Evolutionary conservation across 495 filamentous ascomycete genomes (phyloP), one percentile per base, ranked within the genome.

Genomic region (Stereocaulon alpinum): DNA sequence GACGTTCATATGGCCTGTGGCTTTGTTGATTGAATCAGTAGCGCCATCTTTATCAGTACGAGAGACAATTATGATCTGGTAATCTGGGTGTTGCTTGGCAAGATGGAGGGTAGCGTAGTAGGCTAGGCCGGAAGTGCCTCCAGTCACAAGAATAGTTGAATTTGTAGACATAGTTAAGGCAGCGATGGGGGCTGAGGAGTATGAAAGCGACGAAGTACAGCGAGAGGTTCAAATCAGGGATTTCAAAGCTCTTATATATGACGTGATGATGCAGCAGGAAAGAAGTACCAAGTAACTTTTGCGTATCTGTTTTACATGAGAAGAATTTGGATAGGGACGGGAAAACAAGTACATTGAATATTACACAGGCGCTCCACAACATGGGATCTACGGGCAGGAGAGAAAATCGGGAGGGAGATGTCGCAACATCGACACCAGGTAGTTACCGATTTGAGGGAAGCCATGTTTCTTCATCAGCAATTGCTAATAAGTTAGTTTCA

Each of bases 141-240:
- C 82, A 11, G 81, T 85, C 15, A 84, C 65, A 27, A 85, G 59
- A 51, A 84, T 74, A 9, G 79, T 78, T 45, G 68, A 68, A 11
- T 22, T 57, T 45, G 61, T 61, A 32, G 65, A 62, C 65, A 68
- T 68, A 34, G 32, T 34, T 34, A 10, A 34, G 32, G 6, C 11
- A 10, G 32, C 6, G 32, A 6, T 34, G 32, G 11, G 32, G 3
- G 11, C 32, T 34, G 32, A 10, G 6, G 11, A 10, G 32, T 34
- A 34, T 4, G n/a, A n/a, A n/a, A n/a, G n/a, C n/a, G n/a, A n/a
- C n/a, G n/a, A 34, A 6, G 6, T 34, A 0, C 3, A 34, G 32
- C 32, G 32, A 34, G 32, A 34, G 32, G 11, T 0, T 6, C 32
- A 34, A 10, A 34, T 10, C 11, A 6, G 11, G 32, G 32, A n/a